Conservation (phyloP, 2,329 filamentous ascomycete species). For the Pseudopithomyces maydicus region DNA sequence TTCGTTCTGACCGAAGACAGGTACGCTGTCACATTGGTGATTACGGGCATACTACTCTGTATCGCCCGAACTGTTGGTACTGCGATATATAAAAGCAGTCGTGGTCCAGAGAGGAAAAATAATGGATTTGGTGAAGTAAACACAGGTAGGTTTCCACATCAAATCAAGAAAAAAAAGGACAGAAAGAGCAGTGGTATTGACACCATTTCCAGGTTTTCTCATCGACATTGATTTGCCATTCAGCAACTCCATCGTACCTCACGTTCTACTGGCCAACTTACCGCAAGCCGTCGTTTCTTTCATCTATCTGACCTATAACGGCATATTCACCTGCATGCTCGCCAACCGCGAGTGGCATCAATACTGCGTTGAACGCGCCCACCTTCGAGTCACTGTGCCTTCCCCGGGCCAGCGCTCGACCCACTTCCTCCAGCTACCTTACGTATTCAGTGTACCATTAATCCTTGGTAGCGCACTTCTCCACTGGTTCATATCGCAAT, state of each 20-base stretch:
- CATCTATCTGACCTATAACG: slow-evolving; percentile 54
- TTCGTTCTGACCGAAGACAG: not conserved
- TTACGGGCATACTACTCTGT: not conserved
- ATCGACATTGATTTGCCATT: slow-evolving; percentile 4
- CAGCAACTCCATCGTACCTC: slow-evolving; percentile 8
- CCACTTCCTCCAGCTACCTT: slow-evolving; percentile 8
- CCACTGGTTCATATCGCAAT: slow-evolving; percentile 9
- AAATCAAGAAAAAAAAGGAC: no score
- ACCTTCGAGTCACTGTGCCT: slow-evolving; percentile 5
- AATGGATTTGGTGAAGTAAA: slow-evolving; percentile 14
- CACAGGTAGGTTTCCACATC: not conserved
- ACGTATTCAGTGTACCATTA: slow-evolving; percentile 5
- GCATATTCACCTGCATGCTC: slow-evolving; percentile 54
- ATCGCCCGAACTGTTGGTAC: no score
- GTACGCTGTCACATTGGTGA: slow-evolving; percentile 3
- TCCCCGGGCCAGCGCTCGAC: slow-evolving; percentile 4
- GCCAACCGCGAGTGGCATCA: slow-evolving; percentile 53
- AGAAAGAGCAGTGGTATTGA: no score
- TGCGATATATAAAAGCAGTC: no score
- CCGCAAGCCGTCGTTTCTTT: slow-evolving; percentile 54
- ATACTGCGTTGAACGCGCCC: slow-evolving; percentile 24
- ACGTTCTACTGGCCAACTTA: slow-evolving; percentile 50
- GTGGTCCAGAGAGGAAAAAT: no score
- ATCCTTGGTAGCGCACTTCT: slow-evolving; percentile 28
- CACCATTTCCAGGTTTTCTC: not conserved